phyloP scores from a whole-genome alignment of 805 yeast genomes.

The Cyberlindnera mrakii region DNA sequence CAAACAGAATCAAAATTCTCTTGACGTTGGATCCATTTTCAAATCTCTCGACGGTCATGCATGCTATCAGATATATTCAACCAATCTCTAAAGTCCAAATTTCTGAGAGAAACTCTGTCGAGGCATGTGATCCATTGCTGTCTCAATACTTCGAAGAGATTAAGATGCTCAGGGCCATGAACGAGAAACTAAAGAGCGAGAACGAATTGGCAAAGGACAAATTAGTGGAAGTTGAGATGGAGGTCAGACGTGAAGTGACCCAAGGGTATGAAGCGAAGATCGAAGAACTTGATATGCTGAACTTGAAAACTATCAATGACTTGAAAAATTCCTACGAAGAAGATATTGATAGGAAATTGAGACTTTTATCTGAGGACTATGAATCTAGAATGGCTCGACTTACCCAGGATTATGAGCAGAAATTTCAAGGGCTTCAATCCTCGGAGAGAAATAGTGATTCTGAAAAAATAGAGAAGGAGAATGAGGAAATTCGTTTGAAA shows the following conservation, averaged over 20 bases:
- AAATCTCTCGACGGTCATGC: conserved; percentile 15
- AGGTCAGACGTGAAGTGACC: conserved; percentile 25
- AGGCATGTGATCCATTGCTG: conserved; percentile 1
- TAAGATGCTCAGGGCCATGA: conserved; percentile 10
- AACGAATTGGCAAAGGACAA: conserved; percentile 18
- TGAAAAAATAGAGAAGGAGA: neutral
- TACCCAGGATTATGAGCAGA: neutral
- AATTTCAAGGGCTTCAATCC: neutral
- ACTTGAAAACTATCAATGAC: conserved; percentile 27
- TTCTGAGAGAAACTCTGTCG: conserved; percentile 18
- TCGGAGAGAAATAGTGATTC: neutral
- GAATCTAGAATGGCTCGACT: conserved; percentile 17
- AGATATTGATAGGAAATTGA: conserved; percentile 27
- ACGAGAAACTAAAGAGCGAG: conserved; percentile 18
- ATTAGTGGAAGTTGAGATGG: conserved; percentile 21
- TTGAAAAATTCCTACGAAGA: conserved; percentile 24
- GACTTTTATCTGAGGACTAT: conserved; percentile 27
- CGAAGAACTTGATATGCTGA: conserved; percentile 31
- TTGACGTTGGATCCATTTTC: conserved; percentile 24
- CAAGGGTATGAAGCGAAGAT: conserved; percentile 29
- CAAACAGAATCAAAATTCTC: conserved; percentile 20
- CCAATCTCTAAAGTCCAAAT: conserved; percentile 23
- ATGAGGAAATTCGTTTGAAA: neutral
- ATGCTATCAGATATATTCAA: conserved; percentile 23
- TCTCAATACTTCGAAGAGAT: conserved; percentile 16